phyloP scores from a whole-genome alignment of 2,329 filamentous ascomycete genomes.

The Lasiodiplodia theobromae region DNA sequence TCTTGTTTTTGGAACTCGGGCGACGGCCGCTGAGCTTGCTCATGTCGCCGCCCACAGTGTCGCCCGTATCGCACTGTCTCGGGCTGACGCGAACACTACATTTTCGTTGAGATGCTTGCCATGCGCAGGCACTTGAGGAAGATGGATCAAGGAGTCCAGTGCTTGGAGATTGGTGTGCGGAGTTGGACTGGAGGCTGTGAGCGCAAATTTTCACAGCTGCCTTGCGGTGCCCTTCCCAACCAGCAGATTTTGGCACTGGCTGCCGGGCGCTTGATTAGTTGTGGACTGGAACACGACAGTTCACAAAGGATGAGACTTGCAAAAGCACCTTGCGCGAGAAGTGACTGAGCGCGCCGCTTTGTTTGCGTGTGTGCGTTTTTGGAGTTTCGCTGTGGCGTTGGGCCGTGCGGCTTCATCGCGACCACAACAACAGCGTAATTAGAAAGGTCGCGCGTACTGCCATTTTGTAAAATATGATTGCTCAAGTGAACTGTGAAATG shows the following conservation, averaged over 20 bases:
- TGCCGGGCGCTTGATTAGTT: not conserved
- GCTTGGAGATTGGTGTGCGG: no score
- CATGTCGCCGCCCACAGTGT: conserved; percentile 26
- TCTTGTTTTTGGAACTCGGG: conserved; percentile 15
- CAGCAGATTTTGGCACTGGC: not conserved
- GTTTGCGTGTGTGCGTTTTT: not conserved
- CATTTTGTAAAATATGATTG: not conserved
- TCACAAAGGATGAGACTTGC: not conserved
- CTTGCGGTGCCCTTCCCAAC: not conserved
- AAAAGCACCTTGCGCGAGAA: not conserved
- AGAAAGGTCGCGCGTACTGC: not conserved
- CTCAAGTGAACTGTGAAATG: not conserved
- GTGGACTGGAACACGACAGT: not conserved
- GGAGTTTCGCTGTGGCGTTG: not conserved
- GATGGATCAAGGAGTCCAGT: not conserved
- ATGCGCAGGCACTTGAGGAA: conserved; percentile 24
- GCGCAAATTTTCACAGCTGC: conserved; percentile 3
- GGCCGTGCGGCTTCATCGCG: conserved; percentile 16
- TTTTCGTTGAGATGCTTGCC: conserved; percentile 19
- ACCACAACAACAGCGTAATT: not conserved
- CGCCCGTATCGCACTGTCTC: conserved; percentile 23
- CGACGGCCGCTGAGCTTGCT: conserved; percentile 27
- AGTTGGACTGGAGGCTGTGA: not conserved
- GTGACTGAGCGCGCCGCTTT: not conserved
- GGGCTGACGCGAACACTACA: conserved; percentile 25